A percentile compares a stretch with the other conserved stretches of the same genome.
These are phyloP conservation scores for Besnoitia besnoiti DNA, from an alignment of 169 alveolate species.

Conservation along the genomic window DNA sequence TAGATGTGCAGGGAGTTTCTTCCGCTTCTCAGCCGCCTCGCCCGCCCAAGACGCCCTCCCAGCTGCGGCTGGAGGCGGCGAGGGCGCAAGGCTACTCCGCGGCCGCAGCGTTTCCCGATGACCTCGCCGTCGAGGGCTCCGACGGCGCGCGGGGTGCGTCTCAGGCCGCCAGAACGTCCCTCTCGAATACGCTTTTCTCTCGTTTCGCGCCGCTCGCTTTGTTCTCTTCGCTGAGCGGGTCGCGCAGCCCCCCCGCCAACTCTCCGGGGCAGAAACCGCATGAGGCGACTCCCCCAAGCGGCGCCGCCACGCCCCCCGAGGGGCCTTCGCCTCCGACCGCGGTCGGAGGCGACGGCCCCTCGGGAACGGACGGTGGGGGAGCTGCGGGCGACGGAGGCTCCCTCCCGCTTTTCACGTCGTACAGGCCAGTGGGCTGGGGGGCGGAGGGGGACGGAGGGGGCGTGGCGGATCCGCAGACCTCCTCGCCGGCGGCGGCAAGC, in stretches of 20 bases:
- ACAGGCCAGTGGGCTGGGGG: neutral
- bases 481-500: too few species aligned
- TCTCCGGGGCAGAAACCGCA: neutral
- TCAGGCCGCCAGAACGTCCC: neutral
- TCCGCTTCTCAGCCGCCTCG: neutral
- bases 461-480: neutral
- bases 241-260: neutral
- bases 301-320: neutral
- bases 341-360: neutral
- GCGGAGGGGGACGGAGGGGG: neutral
- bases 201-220: neutral
- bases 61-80: neutral
- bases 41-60: neutral
- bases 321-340: neutral
- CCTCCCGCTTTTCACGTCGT: neutral
- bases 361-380: neutral
- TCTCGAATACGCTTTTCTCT: neutral
- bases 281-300: neutral
- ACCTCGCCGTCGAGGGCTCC: neutral
- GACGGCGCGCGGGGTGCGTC: neutral
- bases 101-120: slow-evolving; percentile 25
- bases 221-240: neutral
- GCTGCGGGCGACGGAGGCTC: neutral
- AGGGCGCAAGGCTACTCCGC: slow-evolving; percentile 26
- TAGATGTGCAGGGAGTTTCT: neutral